phyloP scores from a whole-genome alignment of 306 rosid genomes.

The Vicia sativa region DNA sequence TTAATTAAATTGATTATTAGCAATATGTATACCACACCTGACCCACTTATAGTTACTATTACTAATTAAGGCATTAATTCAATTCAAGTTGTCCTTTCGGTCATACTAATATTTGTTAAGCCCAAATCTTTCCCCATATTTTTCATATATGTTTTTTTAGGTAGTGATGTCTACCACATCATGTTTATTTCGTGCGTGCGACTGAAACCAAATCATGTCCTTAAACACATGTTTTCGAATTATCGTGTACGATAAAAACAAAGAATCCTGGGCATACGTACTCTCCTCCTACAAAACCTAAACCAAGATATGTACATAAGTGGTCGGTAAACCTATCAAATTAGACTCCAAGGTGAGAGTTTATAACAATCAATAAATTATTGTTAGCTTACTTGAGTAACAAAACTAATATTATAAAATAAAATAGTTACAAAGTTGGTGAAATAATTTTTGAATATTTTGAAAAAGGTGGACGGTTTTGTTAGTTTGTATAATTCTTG shows the following conservation, averaged over 20 bases:
- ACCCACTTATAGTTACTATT: slow-evolving; percentile 45
- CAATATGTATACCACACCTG: slow-evolving; percentile 40
- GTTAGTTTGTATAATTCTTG: too few species aligned
- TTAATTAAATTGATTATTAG: background rate
- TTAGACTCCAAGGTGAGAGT: too few species aligned
- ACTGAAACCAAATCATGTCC: background rate
- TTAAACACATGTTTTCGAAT: background rate
- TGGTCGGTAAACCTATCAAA: too few species aligned
- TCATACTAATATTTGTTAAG: slow-evolving; percentile 23
- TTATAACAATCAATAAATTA: too few species aligned
- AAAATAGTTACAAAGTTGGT: too few species aligned
- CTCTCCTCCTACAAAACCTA: background rate
- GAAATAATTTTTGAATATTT: too few species aligned
- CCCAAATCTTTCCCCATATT: slow-evolving; percentile 30
- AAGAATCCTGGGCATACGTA: background rate
- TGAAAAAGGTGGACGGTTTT: too few species aligned
- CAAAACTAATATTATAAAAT: too few species aligned
- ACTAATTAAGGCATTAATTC: slow-evolving; percentile 31
- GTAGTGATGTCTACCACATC: background rate
- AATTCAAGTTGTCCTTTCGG: slow-evolving; percentile 44
- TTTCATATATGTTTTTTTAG: slow-evolving; percentile 23
- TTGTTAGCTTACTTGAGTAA: too few species aligned
- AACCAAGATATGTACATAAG: too few species aligned
- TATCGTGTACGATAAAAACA: background rate
- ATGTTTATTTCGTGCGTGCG: too few species aligned